Conservation (phyloP, 345 rosid species). For the Heritiera littoralis region DNA sequence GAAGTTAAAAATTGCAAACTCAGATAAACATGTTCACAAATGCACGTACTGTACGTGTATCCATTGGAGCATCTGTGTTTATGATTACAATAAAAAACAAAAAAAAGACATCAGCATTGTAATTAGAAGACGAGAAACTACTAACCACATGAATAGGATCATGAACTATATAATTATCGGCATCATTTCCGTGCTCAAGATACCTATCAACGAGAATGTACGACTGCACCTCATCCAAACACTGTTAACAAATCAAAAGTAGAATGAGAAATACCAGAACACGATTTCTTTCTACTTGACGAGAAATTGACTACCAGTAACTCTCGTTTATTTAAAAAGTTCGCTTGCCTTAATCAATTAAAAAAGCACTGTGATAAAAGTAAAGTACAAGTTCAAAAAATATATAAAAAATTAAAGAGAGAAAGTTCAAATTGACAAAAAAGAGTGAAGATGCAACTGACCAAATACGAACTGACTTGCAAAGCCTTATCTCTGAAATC, state of each 20-base stretch:
- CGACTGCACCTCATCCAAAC: conserved; percentile 85
- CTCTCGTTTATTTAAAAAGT: background rate
- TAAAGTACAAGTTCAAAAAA: background rate
- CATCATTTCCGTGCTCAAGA: conserved; percentile 33
- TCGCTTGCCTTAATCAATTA: background rate
- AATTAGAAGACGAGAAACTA: conserved; percentile 17
- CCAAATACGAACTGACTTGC: conserved; percentile 66
- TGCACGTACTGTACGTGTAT: background rate
- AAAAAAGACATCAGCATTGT: background rate
- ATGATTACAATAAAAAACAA: background rate
- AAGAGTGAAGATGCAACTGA: conserved; percentile 30
- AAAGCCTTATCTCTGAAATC: conserved; percentile 67
- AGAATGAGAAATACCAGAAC: background rate
- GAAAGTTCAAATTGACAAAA: background rate
- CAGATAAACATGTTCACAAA: background rate
- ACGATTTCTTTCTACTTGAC: background rate
- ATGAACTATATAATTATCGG: conserved; percentile 45
- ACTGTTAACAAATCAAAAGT: conserved; percentile 40
- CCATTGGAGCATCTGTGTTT: too few species aligned
- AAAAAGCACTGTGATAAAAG: background rate
- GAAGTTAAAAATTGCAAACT: background rate
- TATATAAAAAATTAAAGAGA: background rate
- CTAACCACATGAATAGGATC: conserved; percentile 68
- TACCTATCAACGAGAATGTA: conserved; percentile 82
- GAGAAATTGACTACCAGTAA: background rate